Evolutionary conservation across 805 yeast genomes (phyloP).

Genomic region (Candida incommunis): DNA sequence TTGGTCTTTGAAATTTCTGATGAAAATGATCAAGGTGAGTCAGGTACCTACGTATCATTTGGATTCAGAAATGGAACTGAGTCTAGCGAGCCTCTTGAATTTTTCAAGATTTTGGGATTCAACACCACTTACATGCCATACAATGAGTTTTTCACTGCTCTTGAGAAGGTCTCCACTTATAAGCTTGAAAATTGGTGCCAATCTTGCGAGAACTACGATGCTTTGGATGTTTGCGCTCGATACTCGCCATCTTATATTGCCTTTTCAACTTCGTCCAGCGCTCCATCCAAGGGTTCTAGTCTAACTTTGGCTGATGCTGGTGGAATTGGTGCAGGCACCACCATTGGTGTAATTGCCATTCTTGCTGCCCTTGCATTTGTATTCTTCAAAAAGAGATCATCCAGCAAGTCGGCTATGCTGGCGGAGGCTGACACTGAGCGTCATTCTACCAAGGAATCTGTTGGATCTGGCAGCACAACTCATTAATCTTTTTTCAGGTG

Average conservation of each 20-base stretch:
- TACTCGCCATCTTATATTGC: neutral
- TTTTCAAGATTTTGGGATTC: constrained; percentile 27
- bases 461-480: too few relatives aligned
- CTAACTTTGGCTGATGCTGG: constrained; percentile 30
- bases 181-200: constrained; percentile 27
- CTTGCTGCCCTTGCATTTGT: constrained; percentile 20
- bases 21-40: constrained; percentile 10
- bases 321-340: constrained; percentile 37
- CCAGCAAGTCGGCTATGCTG: constrained; percentile 8
- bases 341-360: constrained; percentile 27
- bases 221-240: neutral
- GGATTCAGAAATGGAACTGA: constrained; percentile 32
- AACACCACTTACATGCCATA: constrained; percentile 22
- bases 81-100: constrained; percentile 17
- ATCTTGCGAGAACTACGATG: constrained; percentile 18
- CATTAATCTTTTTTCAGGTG: too few relatives aligned
- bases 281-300: neutral
- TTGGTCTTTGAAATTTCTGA: constrained; percentile 29
- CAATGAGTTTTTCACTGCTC: constrained; percentile 21
- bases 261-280: neutral
- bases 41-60: constrained; percentile 27
- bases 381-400: constrained; percentile 5
- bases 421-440: neutral
- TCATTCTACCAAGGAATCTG: neutral
- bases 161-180: constrained; percentile 17